phyloP scores from a whole-genome alignment of 1,284 basidiomycete species.

The Trametes pubescens region DNA sequence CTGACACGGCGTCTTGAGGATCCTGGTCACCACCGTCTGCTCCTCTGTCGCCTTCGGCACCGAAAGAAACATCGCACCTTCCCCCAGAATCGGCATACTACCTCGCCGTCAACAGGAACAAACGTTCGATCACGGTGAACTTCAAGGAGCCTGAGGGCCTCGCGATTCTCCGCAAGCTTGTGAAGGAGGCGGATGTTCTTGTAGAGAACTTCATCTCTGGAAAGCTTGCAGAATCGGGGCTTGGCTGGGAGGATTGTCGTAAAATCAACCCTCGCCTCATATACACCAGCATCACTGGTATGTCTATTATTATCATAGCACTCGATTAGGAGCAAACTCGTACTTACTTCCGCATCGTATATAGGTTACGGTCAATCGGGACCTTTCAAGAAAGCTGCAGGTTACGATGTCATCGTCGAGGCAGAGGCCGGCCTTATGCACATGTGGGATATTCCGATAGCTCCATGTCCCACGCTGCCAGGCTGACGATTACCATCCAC shows the following conservation, averaged over 20 bases:
- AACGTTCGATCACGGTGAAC: constrained; percentile 88
- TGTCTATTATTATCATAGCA: constrained; percentile 5
- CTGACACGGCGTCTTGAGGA: constrained; percentile 52
- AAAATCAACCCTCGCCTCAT: constrained; percentile 85
- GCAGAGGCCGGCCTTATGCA: constrained; percentile 95
- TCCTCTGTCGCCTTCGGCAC: constrained; percentile 58
- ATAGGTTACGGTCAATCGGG: constrained; percentile 94
- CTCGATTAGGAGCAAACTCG: background rate
- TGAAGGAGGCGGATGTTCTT: constrained; percentile 83
- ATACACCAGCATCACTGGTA: constrained; percentile 92
- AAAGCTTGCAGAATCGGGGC: constrained; percentile 85
- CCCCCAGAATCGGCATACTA: constrained; percentile 96
- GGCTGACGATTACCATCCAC: constrained; percentile 2
- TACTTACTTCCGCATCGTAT: background rate
- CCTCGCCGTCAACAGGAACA: constrained; percentile 89
- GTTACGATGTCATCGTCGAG: constrained; percentile 93
- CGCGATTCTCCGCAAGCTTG: constrained; percentile 79
- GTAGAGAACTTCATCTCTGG: constrained; percentile 90
- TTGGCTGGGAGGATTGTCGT: constrained; percentile 87
- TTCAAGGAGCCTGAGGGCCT: constrained; percentile 84
- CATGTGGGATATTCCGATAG: constrained; percentile 60
- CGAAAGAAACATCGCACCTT: constrained; percentile 66
- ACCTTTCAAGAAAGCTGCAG: constrained; percentile 83
- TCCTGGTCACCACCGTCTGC: constrained; percentile 86
- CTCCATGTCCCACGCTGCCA: background rate